A percentile compares a stretch with the other conserved stretches of the same genome.
These are phyloP conservation scores for Candida freyschussii DNA, from an alignment of 1,139 yeast species.

Conservation along the genomic window DNA sequence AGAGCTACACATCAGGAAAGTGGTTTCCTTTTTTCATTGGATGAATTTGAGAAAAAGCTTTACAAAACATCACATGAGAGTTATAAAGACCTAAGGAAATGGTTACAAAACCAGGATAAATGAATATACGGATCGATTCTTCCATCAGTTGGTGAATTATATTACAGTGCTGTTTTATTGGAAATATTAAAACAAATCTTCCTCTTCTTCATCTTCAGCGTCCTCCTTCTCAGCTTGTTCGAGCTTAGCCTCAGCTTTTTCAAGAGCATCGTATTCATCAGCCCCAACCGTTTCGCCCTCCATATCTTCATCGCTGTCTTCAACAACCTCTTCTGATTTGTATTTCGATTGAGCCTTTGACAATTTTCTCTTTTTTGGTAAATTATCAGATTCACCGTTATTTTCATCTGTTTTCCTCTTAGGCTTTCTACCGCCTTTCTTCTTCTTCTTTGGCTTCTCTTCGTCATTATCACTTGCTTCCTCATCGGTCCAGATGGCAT, in stretches of 20 bases:
- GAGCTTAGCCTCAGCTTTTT: constrained; percentile 16
- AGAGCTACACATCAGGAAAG: constrained; percentile 31
- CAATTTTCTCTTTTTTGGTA: constrained; percentile 26
- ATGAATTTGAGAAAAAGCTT: constrained; percentile 66
- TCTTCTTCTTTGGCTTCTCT: constrained; percentile 20
- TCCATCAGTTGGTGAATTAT: background rate
- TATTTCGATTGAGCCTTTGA: constrained; percentile 26
- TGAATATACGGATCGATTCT: background rate
- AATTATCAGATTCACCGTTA: constrained; percentile 22
- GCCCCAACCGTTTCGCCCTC: constrained; percentile 30
- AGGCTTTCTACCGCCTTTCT: constrained; percentile 27
- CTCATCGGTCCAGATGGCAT: constrained; percentile 27
- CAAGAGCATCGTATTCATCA: constrained; percentile 24
- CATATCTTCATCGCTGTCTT: constrained; percentile 48
- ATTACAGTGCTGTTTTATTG: no score
- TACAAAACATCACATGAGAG: constrained; percentile 58
- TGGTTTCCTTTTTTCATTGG: constrained; percentile 60
- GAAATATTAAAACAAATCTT: constrained; percentile 24
- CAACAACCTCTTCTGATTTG: constrained; percentile 45
- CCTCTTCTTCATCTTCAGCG: constrained; percentile 24
- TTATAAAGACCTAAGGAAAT: constrained; percentile 56
- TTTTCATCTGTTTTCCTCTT: constrained; percentile 17
- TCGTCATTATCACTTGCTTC: constrained; percentile 27
- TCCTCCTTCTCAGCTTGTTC: constrained; percentile 27
- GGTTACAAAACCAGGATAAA: constrained; percentile 37